Evolutionary conservation across 2,329 filamentous ascomycete genomes (phyloP).

Genomic region (Chaetomium sp.): DNA sequence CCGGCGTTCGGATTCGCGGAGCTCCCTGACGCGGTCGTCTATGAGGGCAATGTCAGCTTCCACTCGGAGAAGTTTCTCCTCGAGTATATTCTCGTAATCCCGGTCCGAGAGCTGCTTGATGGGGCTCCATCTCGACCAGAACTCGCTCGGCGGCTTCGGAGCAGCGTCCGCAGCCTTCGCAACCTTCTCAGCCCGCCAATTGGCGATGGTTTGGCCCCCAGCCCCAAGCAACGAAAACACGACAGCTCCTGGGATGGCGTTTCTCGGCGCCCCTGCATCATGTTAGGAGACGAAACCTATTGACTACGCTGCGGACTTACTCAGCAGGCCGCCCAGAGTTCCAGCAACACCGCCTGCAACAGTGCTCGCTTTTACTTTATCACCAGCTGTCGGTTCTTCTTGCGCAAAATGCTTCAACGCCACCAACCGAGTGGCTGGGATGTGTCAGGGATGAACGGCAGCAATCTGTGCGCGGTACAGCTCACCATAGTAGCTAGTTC

Average conservation of each 20-base stretch:
- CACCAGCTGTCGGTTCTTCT: constrained; percentile 54
- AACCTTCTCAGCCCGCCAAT: constrained; percentile 22
- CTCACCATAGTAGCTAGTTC: constrained; percentile 75
- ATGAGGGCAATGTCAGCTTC: constrained; percentile 77
- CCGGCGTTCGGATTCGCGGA: constrained; percentile 36
- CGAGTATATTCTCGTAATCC: constrained; percentile 70
- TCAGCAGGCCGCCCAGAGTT: constrained; percentile 58
- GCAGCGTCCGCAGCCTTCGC: background rate
- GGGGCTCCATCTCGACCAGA: constrained; percentile 71
- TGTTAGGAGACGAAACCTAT: constrained; percentile 20
- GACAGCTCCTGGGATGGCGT: constrained; percentile 54
- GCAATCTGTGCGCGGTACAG: background rate
- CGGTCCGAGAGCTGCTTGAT: constrained; percentile 68
- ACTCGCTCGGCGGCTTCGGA: constrained; percentile 25
- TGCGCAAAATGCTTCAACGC: constrained; percentile 53
- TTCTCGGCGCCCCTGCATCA: constrained; percentile 52
- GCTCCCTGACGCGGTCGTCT: constrained; percentile 69
- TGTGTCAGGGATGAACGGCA: background rate
- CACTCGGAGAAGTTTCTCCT: constrained; percentile 69
- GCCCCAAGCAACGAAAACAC: constrained; percentile 48
- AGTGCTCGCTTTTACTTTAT: constrained; percentile 68
- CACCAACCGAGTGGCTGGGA: constrained; percentile 51
- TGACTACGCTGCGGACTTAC: constrained; percentile 44
- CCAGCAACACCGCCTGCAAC: constrained; percentile 71
- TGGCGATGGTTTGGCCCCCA: constrained; percentile 38